Conservation (phyloP, 2,329 filamentous ascomycete species). For the Aspergillus pseudoviridinutans region DNA sequence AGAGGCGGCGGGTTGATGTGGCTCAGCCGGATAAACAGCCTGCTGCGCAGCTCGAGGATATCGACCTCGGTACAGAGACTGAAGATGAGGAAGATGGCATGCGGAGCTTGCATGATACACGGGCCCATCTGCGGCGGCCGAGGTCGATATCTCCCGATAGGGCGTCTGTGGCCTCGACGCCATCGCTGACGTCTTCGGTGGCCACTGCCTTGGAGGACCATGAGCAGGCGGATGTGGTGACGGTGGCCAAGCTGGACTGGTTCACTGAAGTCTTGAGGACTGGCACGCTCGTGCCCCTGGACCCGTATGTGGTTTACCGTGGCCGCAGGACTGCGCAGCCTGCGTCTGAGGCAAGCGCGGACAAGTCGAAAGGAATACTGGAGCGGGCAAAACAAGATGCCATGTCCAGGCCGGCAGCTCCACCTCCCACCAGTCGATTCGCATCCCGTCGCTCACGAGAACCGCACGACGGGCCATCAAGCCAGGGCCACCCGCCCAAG, state of each 20-base stretch:
- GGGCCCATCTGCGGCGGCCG: conserved; percentile 7
- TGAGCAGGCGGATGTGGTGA: conserved; percentile 33
- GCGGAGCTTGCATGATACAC: conserved; percentile 9
- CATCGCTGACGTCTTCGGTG: not conserved
- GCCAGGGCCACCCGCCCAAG: conserved; percentile 34
- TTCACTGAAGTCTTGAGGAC: conserved; percentile 45
- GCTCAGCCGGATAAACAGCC: not conserved
- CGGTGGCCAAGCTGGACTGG: conserved; percentile 54
- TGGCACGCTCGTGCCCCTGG: conserved; percentile 43
- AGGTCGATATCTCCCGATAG: not conserved
- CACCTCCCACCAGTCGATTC: not conserved
- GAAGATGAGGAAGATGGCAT: conserved; percentile 25
- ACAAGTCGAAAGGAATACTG: conserved; percentile 39
- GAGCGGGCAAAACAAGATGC: conserved; percentile 52
- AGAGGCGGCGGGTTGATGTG: conserved; percentile 23
- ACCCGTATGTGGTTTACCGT: conserved; percentile 50
- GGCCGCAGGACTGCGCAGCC: conserved; percentile 43
- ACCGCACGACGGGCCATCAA: conserved; percentile 16
- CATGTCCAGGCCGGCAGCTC: conserved; percentile 11
- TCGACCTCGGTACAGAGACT: conserved; percentile 30
- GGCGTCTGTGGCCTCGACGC: not conserved
- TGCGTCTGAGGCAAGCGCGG: conserved; percentile 4
- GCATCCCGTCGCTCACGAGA: conserved; percentile 21
- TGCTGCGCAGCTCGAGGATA: conserved; percentile 6
- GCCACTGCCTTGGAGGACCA: conserved; percentile 3